Percentiles rank a stretch among this genome's conserved stretches.
These are phyloP conservation scores for Kurtzmaniella natalensis DNA, from an alignment of 1,139 yeast genomes.

Conservation along the genomic window DNA sequence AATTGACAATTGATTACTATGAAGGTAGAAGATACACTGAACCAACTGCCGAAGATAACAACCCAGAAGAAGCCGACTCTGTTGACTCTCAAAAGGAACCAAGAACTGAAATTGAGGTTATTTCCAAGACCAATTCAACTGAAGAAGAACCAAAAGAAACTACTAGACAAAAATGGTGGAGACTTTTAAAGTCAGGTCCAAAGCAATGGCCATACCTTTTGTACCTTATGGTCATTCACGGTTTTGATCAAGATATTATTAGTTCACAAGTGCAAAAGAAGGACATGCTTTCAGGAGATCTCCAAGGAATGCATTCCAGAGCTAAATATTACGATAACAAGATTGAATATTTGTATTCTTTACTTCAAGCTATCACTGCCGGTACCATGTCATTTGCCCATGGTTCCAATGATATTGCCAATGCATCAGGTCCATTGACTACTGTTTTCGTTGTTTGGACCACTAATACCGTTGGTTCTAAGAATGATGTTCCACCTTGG, in stretches of 20 bases:
- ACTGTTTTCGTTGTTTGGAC: constrained; percentile 63
- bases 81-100: constrained; percentile 12
- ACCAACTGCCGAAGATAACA: constrained; percentile 11
- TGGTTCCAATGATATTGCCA: constrained; percentile 77
- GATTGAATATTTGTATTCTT: constrained; percentile 65
- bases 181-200: constrained; percentile 42
- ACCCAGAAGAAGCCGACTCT: constrained; percentile 9
- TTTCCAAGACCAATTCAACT: constrained; percentile 12
- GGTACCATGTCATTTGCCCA: constrained; percentile 81
- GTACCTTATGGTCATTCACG: constrained; percentile 52
- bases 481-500: constrained; percentile 69
- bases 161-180: constrained; percentile 42
- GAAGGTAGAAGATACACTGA: constrained; percentile 50
- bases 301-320: constrained; percentile 48
- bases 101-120: constrained; percentile 7
- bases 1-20: constrained; percentile 59
- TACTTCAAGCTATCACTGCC: constrained; percentile 71
- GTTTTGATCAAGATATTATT: constrained; percentile 64
- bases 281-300: constrained; percentile 35
- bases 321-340: constrained; percentile 70
- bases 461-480: constrained; percentile 40
- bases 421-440: constrained; percentile 74
- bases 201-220: constrained; percentile 49
- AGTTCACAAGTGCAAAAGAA: constrained; percentile 36
- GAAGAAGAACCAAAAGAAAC: constrained; percentile 18